Conservation (phyloP, 2,329 filamentous ascomycete genomes). For the Hypoxylon sp. region DNA sequence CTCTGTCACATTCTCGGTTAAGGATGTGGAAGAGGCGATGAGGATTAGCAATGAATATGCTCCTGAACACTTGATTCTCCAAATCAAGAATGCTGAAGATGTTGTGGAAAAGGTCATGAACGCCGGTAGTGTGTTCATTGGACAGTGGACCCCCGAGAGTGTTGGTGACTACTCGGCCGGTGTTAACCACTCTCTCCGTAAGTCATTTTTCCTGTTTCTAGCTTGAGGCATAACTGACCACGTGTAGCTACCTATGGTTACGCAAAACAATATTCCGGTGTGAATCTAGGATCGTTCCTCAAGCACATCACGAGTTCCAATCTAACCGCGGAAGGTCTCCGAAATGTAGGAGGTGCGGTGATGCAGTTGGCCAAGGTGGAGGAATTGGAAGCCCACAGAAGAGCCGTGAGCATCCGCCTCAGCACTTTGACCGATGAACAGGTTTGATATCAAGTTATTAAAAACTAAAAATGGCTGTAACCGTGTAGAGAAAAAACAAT, state of each 20-base stretch:
- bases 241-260: constrained; percentile 90
- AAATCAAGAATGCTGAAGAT: constrained; percentile 78
- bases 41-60: constrained; percentile 91
- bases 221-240: constrained; percentile 16
- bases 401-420: constrained; percentile 87
- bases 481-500: constrained; percentile 3
- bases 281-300: constrained; percentile 94
- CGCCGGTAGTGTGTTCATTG: constrained; percentile 94
- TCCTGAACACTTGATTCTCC: constrained; percentile 94
- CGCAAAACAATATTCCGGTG: constrained; percentile 97
- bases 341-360: constrained; percentile 86
- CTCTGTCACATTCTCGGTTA: constrained; percentile 85
- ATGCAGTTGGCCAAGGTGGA: constrained; percentile 96
- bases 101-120: constrained; percentile 85
- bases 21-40: constrained; percentile 76
- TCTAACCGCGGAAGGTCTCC: constrained; percentile 83
- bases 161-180: constrained; percentile 98
- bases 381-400: constrained; percentile 90
- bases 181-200: constrained; percentile 96
- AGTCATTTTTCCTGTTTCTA: constrained; percentile 53
- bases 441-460: neutral
- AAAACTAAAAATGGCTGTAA: neutral
- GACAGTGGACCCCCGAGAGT: constrained; percentile 95
- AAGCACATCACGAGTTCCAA: constrained; percentile 98
- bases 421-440: constrained; percentile 58